Conservation (phyloP, 1,139 yeast species). For the Yamadazyma mexicana region DNA sequence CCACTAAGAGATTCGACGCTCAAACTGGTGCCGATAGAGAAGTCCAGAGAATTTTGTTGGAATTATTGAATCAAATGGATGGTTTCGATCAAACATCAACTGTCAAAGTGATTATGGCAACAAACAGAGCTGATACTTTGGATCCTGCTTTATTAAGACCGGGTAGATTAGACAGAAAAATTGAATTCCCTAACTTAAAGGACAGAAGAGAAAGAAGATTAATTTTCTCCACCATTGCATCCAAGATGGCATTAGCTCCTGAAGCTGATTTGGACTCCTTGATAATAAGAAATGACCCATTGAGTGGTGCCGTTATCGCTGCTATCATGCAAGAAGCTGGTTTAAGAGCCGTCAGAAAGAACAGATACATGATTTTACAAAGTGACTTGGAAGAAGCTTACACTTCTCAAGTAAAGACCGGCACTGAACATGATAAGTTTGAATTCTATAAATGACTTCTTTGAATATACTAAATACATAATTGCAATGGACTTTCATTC, state of each 20-base stretch:
- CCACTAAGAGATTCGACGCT: slow-evolving; percentile 98
- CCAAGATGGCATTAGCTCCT: slow-evolving; percentile 96
- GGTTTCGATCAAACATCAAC: slow-evolving; percentile 96
- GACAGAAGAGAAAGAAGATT: slow-evolving; percentile 97
- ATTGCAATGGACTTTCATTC: slow-evolving; percentile 1
- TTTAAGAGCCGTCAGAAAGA: slow-evolving; percentile 94
- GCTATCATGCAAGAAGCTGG: slow-evolving; percentile 99
- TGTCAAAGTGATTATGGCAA: slow-evolving; percentile 98
- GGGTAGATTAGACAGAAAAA: slow-evolving; percentile 97
- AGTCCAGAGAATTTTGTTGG: slow-evolving; percentile 96
- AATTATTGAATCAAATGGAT: slow-evolving; percentile 97
- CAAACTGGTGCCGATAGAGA: slow-evolving; percentile 99
- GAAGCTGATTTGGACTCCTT: slow-evolving; percentile 95
- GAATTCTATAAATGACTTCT: slow-evolving; percentile 79
- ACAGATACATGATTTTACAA: slow-evolving; percentile 93
- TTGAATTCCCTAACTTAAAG: slow-evolving; percentile 92
- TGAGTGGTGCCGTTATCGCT: slow-evolving; percentile 96
- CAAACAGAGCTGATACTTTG: slow-evolving; percentile 95
- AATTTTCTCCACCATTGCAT: slow-evolving; percentile 94
- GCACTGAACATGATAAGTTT: slow-evolving; percentile 93
- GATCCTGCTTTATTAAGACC: slow-evolving; percentile 98
- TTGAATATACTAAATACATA: slow-evolving; percentile 5
- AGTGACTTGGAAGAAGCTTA: slow-evolving; percentile 97
- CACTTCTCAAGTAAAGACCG: slow-evolving; percentile 93
- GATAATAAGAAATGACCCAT: slow-evolving; percentile 92